phyloP scores from a whole-genome alignment of 148 eudicot species.

The Bassia scoparia region DNA sequence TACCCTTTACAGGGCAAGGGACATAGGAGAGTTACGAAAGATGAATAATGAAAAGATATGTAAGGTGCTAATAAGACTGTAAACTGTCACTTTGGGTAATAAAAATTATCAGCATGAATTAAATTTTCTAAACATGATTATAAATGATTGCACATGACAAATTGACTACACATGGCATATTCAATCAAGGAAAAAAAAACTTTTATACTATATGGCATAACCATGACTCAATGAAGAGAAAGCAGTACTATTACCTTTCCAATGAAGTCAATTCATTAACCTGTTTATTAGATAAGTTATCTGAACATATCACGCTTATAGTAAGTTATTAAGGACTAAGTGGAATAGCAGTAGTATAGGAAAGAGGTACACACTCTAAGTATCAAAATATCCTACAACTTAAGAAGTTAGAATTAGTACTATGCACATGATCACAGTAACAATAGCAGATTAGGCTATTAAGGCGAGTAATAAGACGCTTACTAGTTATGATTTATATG shows the following conservation, averaged over 20 bases:
- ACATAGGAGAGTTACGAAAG: conserved; percentile 5
- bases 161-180: conserved; percentile 33
- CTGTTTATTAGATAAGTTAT: background rate
- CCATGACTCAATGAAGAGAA: background rate
- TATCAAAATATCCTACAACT: background rate
- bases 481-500: background rate
- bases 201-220: background rate
- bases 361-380: background rate
- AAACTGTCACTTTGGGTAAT: conserved; percentile 15
- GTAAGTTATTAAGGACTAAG: background rate
- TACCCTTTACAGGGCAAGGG: conserved; percentile 8
- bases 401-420: background rate
- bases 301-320: background rate
- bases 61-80: background rate
- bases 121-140: conserved; percentile 29
- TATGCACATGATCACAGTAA: background rate
- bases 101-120: conserved; percentile 10
- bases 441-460: background rate
- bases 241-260: conserved; percentile 2
- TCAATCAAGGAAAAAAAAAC: conserved; percentile 14
- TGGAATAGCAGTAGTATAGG: background rate
- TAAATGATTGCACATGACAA: conserved; percentile 30
- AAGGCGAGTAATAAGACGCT: background rate
- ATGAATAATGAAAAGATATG: conserved; percentile 19
- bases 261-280: background rate